Evolutionary conservation across 108 stramenopile species (phyloP).

Genomic region (Aurantiochytrium sp.): DNA sequence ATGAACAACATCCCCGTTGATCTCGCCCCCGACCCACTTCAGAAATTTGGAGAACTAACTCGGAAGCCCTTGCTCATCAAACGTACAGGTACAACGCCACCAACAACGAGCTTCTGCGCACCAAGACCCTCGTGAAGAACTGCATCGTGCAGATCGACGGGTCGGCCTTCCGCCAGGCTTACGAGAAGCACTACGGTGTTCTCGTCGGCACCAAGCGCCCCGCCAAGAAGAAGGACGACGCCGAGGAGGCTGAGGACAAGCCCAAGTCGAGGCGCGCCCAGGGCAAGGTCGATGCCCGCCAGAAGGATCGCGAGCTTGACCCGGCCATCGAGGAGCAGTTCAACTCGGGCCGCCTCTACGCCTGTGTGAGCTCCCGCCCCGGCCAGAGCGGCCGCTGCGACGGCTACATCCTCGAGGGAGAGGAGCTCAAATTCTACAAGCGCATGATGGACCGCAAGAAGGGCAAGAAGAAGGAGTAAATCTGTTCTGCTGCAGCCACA

Average conservation of each 20-base stretch:
- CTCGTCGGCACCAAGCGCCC: constrained; percentile 87
- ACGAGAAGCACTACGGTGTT: constrained; percentile 94
- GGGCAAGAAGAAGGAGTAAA: constrained; percentile 71
- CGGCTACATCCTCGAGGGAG: constrained; percentile 96
- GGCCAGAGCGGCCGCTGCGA: constrained; percentile 97
- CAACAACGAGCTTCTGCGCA: constrained; percentile 99
- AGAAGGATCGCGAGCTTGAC: constrained; percentile 76
- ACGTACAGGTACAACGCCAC: constrained; percentile 83
- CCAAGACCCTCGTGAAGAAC: constrained; percentile 99
- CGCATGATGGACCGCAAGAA: constrained; percentile 74
- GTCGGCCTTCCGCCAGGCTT: constrained; percentile 95
- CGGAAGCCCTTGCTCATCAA: too few relatives aligned
- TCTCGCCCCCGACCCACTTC: too few relatives aligned
- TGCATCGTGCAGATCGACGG: constrained; percentile 95
- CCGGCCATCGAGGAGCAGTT: constrained; percentile 86
- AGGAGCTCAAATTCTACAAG: constrained; percentile 97
- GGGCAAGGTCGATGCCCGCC: constrained; percentile 77
- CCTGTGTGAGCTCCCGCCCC: constrained; percentile 94
- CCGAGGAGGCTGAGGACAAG: constrained; percentile 52
- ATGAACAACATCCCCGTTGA: too few relatives aligned
- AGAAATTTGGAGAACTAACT: too few relatives aligned
- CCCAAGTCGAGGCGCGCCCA: constrained; percentile 67
- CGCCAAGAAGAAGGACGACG: constrained; percentile 52
- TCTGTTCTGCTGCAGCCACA: background rate
- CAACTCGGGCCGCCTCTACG: constrained; percentile 87